Percentiles rank a stretch among this genome's conserved stretches.
These are phyloP conservation scores for Rubia yunnanensis DNA, from an alignment of 257 asterid species.

Conservation along the genomic window DNA sequence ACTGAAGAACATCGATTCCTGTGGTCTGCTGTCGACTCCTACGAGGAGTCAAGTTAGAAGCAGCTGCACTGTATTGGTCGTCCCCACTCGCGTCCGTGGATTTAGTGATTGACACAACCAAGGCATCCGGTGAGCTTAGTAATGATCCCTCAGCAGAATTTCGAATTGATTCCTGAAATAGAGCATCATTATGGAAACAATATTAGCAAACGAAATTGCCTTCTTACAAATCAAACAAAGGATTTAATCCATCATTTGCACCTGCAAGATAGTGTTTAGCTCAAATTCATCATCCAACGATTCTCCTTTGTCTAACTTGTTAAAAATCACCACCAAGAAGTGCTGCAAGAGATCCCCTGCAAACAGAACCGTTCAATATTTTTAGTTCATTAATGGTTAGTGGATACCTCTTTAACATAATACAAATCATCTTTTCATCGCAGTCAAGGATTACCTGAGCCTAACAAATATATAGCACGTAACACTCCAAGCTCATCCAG, in stretches of 20 bases:
- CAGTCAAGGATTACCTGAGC: constrained; percentile 57
- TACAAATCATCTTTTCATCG: constrained; percentile 1
- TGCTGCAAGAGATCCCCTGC: constrained; percentile 96
- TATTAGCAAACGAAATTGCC: neutral
- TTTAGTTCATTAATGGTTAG: constrained; percentile 5
- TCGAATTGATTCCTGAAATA: constrained; percentile 76
- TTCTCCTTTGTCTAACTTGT: constrained; percentile 88
- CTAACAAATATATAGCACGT: constrained; percentile 91
- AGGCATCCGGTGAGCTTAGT: constrained; percentile 66
- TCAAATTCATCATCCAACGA: constrained; percentile 90
- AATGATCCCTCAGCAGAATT: constrained; percentile 81
- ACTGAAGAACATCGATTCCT: constrained; percentile 75
- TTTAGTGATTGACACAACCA: constrained; percentile 64
- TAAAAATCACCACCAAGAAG: constrained; percentile 71
- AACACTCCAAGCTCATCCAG: constrained; percentile 81
- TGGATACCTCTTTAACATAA: constrained; percentile 6
- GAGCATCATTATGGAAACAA: constrained; percentile 8
- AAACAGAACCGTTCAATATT: constrained; percentile 14
- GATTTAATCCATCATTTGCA: constrained; percentile 14
- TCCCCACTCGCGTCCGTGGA: constrained; percentile 38
- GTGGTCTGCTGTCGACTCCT: constrained; percentile 54
- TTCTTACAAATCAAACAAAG: neutral
- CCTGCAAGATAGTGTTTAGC: constrained; percentile 89
- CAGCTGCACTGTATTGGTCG: constrained; percentile 38
- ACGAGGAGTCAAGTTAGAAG: constrained; percentile 52